Conservation (phyloP, 257 asterid species). For the Coffea eugenioides region DNA sequence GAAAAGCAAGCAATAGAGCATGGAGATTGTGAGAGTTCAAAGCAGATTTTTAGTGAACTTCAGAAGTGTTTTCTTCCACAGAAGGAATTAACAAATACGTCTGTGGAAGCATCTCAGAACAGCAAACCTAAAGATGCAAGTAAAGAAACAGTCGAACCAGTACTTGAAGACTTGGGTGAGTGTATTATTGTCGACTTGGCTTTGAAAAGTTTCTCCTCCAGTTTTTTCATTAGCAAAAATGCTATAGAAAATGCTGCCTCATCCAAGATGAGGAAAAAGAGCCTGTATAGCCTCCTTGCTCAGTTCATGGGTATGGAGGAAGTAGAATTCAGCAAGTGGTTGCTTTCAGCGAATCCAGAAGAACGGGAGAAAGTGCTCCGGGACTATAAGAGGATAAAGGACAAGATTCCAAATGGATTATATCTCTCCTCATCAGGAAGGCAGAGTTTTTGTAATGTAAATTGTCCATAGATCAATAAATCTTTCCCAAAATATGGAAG, state of each 20-base stretch:
- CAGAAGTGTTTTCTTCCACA: conserved; percentile 38
- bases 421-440: neutral
- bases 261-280: conserved; percentile 47
- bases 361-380: conserved; percentile 33
- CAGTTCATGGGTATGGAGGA: conserved; percentile 69
- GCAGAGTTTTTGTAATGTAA: neutral
- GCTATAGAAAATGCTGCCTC: conserved; percentile 18
- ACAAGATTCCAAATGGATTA: conserved; percentile 26
- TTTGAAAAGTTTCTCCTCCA: neutral
- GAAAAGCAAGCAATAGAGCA: conserved; percentile 41
- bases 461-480: too few species aligned
- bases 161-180: conserved; percentile 71
- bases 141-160: conserved; percentile 28
- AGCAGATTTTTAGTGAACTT: conserved; percentile 30
- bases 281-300: conserved; percentile 54
- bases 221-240: conserved; percentile 19
- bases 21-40: conserved; percentile 19
- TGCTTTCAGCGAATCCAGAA: conserved; percentile 44
- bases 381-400: conserved; percentile 32
- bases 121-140: conserved; percentile 25
- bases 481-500: neutral
- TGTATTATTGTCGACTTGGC: conserved; percentile 2
- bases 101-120: conserved; percentile 27
- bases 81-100: conserved; percentile 21
- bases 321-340: conserved; percentile 57